Evolutionary conservation across 1,284 basidiomycete genomes (phyloP), one percentile per base, ranked within the genome.

Genomic region (Rhodotorula sp.): DNA sequence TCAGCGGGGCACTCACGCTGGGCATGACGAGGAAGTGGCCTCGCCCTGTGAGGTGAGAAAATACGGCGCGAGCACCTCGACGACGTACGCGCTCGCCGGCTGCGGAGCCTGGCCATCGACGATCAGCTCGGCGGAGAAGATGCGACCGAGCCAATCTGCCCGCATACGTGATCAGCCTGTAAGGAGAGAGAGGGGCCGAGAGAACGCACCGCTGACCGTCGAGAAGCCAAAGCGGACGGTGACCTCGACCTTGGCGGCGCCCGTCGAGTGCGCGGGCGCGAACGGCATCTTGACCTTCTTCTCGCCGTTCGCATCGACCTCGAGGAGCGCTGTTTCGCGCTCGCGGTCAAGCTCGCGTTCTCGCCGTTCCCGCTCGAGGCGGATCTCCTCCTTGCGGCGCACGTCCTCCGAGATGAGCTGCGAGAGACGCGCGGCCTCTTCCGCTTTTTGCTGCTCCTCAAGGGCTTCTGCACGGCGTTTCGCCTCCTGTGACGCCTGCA

Each of bases 21-120:
- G n/a, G n/a, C n/a, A n/a, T n/a, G n/a, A n/a, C n/a, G n/a, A n/a
- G n/a, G n/a, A n/a, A 5, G 22, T 19, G 0, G 6, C 2, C 44
- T 19, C 5, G 64, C 73, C 75, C 54, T 75, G 77, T 2, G 75
- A 60, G 0, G 76, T 75, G 39, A 75, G 66, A 44, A 74, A 78
- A 66, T 78, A 78, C 0, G 77, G 76, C 29, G 71, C 73, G 48
- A 77, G 70, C 19, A 79, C 67, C 60, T 79, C 74, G 50, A 73
- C 67, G 34, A 73, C 71, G 36, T 73, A 73, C 0, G 73, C 70
- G 37, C 66, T 75, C 29, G 55, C 75, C 1, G 73, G 55, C 53
- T 64, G 57, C 5, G 71, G 58, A 1, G 60, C 22, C 37, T 68
- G 44, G 34, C 61, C 54, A 0, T 34, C 25, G 9, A 61, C 4